Evolutionary conservation across 2,329 filamentous ascomycete genomes (phyloP), one percentile per base, ranked within the genome.

Genomic region (Calonectria multiphialidica): DNA sequence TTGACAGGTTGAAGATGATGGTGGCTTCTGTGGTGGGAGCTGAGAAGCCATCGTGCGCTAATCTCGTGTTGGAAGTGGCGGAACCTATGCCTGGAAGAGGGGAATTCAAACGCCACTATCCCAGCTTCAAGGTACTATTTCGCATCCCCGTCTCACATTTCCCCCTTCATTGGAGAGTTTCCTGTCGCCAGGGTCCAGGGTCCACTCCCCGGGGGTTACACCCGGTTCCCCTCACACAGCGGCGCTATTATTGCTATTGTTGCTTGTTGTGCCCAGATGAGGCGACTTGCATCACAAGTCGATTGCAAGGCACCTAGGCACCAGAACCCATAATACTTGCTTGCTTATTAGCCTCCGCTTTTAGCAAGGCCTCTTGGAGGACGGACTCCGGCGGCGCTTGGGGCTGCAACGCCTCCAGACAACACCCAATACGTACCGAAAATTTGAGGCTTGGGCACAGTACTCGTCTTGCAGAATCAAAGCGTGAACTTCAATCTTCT

Each of bases 41-140:
- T 53, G 53, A 33, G 42, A 49, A 44, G 37, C 33, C 67, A 71
- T 70, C 55, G 67, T 57, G 66, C 55, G 44, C 59, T 35, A 72
- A 66, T 71, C 64, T 76, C 49, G 66, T 55, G 62, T 35, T 53
- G 55, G 40, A 66, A 59, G 55, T 61, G 59, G 67, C 62, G 72
- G 65, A 30, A 71, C 65, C 68, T 53, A 37, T 72, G 59, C 62
- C 42, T 47, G 62, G 45, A 74, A 67, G 47, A 69, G 28, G 68
- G 62, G 62, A 79, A 79, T 72, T 53, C 45, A 79, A 67, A 79
- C 77, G 77, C 77, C 77, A 79, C 77, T 44, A 64, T 72, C 57
- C 62, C 71, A 69, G 63, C 65, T 75, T 72, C 73, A 66, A 75
- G 71, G 72, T 57, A 35, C 21, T 18, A 47, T 30, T 59, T 18